Conservation (phyloP, 1,284 basidiomycete genomes). For the Papiliotrema laurentii region DNA sequence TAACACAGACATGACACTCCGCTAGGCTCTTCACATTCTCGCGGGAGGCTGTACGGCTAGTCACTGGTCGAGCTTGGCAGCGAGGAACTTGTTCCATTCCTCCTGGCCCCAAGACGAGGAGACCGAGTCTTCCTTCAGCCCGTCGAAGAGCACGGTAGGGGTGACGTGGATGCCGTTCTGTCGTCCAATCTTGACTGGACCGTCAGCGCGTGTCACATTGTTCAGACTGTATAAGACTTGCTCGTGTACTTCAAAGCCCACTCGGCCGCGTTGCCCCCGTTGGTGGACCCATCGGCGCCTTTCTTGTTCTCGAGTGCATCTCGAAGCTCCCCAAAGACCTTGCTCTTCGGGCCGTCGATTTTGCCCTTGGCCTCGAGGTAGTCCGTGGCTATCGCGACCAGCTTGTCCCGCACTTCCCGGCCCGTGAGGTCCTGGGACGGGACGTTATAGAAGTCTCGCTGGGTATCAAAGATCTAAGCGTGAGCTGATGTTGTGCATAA, state of each 20-base stretch:
- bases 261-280: constrained; percentile 52
- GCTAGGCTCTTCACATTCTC: background rate
- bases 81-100: constrained; percentile 81
- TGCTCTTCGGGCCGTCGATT: constrained; percentile 27
- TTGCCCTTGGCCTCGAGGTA: constrained; percentile 36
- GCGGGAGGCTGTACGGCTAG: background rate
- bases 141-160: constrained; percentile 81
- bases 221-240: constrained; percentile 9
- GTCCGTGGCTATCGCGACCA: constrained; percentile 52
- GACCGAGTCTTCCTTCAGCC: constrained; percentile 70
- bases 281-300: constrained; percentile 14
- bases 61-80: constrained; percentile 10
- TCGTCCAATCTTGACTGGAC: constrained; percentile 69
- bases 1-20: too few species aligned
- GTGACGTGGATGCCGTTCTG: constrained; percentile 92
- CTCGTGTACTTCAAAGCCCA: constrained; percentile 23
- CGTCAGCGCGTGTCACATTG: constrained; percentile 8
- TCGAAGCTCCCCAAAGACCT: constrained; percentile 33
- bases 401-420: constrained; percentile 68
- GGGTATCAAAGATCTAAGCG: constrained; percentile 65
- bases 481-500: constrained; percentile 9
- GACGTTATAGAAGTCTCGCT: constrained; percentile 64
- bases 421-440: constrained; percentile 66
- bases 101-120: constrained; percentile 76
- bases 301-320: constrained; percentile 30